Evolutionary conservation across 139 green algal species (phyloP), one percentile per base, ranked within the genome.

Genomic region (Micromonas commoda): DNA sequence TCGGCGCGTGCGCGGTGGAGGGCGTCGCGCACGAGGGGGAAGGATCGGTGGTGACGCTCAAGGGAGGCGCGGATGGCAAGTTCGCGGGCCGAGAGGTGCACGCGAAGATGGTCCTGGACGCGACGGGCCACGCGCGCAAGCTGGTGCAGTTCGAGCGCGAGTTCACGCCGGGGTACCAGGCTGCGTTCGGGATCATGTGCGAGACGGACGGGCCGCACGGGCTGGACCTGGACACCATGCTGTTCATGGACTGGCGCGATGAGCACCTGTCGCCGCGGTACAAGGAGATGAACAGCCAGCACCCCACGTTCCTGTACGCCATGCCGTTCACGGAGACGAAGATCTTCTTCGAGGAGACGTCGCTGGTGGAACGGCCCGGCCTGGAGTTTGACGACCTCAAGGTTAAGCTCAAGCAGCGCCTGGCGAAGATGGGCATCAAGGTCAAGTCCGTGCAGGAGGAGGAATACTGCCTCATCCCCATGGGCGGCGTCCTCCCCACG

Each of bases 211-310:
- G 96, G 69, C 86, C 71, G 0, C 94, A 97, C 80, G 91, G 92
- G 23, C 97, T 97, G 86, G 87, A 92, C 28, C 53, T 92, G 52
- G 92, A 95, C 81, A 87, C 87, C 19, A 99, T 99, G 95, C 81
- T 99, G 71, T 99, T 99, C 86, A 99, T 99, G 95, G 95, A 99
- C 89, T 99, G 95, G 95, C 80, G 94, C 4, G 94, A 98, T 80
- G 87, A 92, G 74, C 93, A 99, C 85, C 86, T 93, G 31, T 51
- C 84, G 32, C n/a, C 68, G 3, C 77, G 87, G 9, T 82, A 97
- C 79, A 86, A 88, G 54, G 77, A 79, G 0, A 65, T 68, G 20
- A 87, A 86, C 63, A 64, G 77, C n/a, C 9, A 85, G 79, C 78
- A 96, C 35, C 95, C 95, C 24, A 97, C 95, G 20, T 99, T 99